Evolutionary conservation across 352 stramenopile genomes (phyloP).

Genomic region (Pythium dissotocum): DNA sequence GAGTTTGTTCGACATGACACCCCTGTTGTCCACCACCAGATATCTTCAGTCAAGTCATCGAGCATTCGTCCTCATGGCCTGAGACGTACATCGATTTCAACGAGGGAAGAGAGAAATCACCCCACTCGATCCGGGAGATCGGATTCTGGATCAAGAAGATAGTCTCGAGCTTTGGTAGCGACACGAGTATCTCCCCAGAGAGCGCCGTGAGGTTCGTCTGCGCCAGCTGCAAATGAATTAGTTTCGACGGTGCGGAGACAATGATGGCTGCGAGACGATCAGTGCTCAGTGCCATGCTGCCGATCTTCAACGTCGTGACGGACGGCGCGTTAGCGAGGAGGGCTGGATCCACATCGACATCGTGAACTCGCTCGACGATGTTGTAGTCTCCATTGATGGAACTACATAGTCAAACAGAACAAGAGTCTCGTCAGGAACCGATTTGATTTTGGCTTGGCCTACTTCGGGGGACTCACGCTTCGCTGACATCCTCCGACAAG

Average conservation of each 20-base stretch:
- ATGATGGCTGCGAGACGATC: not conserved
- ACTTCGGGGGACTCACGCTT: not conserved
- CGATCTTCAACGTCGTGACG: not conserved
- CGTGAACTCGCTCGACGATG: not conserved
- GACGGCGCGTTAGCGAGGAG: not conserved
- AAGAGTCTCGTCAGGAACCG: too few relatives aligned
- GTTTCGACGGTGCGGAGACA: not conserved
- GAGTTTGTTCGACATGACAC: too few relatives aligned
- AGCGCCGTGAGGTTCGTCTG: not conserved
- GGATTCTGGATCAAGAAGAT: not conserved
- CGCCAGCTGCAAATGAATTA: not conserved
- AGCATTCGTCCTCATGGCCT: too few relatives aligned
- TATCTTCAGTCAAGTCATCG: too few relatives aligned
- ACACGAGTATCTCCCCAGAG: too few relatives aligned
- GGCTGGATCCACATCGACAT: not conserved
- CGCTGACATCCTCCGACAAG: not conserved
- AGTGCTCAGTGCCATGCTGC: not conserved
- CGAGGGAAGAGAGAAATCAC: too few relatives aligned
- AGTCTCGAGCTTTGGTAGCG: too few relatives aligned
- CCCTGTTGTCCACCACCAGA: too few relatives aligned
- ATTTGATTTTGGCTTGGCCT: too few relatives aligned
- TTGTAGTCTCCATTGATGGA: not conserved
- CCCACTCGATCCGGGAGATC: too few relatives aligned
- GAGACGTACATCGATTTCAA: too few relatives aligned
- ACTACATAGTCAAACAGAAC: not conserved